Evolutionary conservation across 2,329 filamentous ascomycete species (phyloP).

Genomic region (Corinectria fuckeliana): DNA sequence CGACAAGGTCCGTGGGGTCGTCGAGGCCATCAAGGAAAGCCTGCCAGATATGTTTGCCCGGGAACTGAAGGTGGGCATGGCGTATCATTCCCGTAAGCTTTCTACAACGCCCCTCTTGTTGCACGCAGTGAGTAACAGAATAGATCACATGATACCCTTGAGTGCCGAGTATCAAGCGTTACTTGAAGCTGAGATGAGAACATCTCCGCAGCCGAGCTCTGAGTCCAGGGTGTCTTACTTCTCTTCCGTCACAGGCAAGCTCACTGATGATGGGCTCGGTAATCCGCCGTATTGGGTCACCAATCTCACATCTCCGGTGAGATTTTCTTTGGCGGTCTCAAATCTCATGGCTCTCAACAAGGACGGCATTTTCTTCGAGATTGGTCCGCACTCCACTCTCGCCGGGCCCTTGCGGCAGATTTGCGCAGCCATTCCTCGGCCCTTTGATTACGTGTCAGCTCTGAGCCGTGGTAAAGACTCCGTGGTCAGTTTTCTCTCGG

Average conservation of each 20-base stretch:
- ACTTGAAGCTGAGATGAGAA: background rate
- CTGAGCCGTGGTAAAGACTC: conserved; percentile 1
- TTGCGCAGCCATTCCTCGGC: background rate
- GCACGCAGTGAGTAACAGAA: background rate
- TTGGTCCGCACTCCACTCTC: conserved; percentile 35
- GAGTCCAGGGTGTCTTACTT: conserved; percentile 21
- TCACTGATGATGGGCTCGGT: conserved; percentile 44
- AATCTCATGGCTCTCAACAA: conserved; percentile 1
- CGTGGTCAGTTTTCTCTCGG: background rate
- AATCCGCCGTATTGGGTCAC: conserved; percentile 48
- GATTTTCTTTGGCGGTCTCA: conserved; percentile 43
- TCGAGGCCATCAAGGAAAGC: background rate
- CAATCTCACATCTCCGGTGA: conserved; percentile 44
- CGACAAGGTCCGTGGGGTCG: background rate
- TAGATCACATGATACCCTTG: conserved; percentile 39
- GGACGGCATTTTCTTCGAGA: conserved; percentile 22
- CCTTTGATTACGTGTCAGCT: background rate
- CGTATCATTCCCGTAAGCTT: conserved; percentile 19
- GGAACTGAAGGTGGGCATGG: background rate
- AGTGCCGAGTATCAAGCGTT: background rate
- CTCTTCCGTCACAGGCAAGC: conserved; percentile 50
- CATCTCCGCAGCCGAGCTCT: background rate
- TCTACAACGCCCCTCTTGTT: background rate
- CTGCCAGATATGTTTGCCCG: conserved; percentile 9
- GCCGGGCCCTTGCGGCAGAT: conserved; percentile 27